Conservation (phyloP, 2,329 filamentous ascomycete genomes). For the Orbilia ellipsospora region DNA sequence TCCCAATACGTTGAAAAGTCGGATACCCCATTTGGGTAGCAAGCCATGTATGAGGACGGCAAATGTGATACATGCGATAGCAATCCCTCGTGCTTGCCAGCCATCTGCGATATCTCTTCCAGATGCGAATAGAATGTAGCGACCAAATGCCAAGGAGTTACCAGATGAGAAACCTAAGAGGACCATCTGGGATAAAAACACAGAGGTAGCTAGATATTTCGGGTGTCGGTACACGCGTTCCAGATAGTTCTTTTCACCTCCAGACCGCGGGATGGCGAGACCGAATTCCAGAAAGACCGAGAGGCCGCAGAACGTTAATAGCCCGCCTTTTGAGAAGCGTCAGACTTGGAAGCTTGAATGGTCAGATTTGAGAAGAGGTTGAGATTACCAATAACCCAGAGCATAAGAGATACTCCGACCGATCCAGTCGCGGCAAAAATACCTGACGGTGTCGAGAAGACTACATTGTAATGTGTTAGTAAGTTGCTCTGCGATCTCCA, state of each 20-base stretch:
- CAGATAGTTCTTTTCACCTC: conserved; percentile 75
- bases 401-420: conserved; percentile 67
- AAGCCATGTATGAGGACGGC: conserved; percentile 68
- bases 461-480: conserved; percentile 45
- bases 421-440: conserved; percentile 69
- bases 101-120: conserved; percentile 66
- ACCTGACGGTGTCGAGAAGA: conserved; percentile 70
- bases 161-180: conserved; percentile 72
- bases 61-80: conserved; percentile 68
- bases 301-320: conserved; percentile 71
- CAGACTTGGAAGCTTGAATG: not conserved
- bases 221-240: conserved; percentile 72
- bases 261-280: conserved; percentile 71
- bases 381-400: conserved; percentile 68
- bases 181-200: conserved; percentile 72
- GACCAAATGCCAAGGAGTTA: conserved; percentile 71
- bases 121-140: conserved; percentile 70
- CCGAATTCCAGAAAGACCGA: conserved; percentile 74
- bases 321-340: conserved; percentile 61
- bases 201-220: conserved; percentile 70
- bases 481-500: not conserved
- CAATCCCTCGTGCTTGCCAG: conserved; percentile 71
- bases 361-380: conserved; percentile 59
- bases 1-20: conserved; percentile 70
- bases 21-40: conserved; percentile 70